Evolutionary conservation across 768 basidiomycete species (phyloP).

Genomic region (Myochromella boudieri): DNA sequence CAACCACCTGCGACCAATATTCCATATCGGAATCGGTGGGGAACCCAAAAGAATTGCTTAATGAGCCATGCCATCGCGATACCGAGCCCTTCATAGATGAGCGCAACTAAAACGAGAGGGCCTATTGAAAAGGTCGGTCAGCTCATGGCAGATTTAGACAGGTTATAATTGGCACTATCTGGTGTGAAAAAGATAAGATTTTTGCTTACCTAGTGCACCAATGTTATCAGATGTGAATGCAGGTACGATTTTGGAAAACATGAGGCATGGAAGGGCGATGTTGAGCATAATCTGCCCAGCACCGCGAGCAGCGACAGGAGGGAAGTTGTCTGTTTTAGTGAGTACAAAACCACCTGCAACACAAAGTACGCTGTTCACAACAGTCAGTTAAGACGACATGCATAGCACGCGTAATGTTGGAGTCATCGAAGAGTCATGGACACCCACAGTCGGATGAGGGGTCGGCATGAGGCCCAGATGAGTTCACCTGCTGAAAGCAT

Average conservation of each 20-base stretch:
- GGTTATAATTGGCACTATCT: background rate
- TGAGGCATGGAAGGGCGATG: constrained; percentile 58
- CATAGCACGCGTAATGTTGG: background rate
- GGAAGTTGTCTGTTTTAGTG: constrained; percentile 62
- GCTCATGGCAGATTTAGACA: background rate
- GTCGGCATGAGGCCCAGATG: constrained; percentile 64
- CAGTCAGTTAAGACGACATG: constrained; percentile 1
- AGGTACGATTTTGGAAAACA: constrained; percentile 74
- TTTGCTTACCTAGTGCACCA: constrained; percentile 45
- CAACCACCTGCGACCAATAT: constrained; percentile 69
- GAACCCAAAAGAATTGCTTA: constrained; percentile 71
- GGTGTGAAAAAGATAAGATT: background rate
- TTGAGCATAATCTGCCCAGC: constrained; percentile 65
- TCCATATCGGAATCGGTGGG: constrained; percentile 73
- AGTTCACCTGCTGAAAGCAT: constrained; percentile 42
- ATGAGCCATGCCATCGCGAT: constrained; percentile 52
- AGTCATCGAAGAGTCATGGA: background rate
- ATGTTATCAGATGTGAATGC: constrained; percentile 62
- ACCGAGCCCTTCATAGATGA: constrained; percentile 60
- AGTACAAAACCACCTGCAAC: constrained; percentile 55
- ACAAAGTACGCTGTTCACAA: constrained; percentile 46
- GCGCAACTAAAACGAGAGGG: constrained; percentile 60
- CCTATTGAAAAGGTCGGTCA: constrained; percentile 34
- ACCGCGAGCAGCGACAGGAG: constrained; percentile 55
- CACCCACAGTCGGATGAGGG: constrained; percentile 58